Base-by-base conservation (phyloP, 768 basidiomycete species). In the Suillus bovinus region DNA sequence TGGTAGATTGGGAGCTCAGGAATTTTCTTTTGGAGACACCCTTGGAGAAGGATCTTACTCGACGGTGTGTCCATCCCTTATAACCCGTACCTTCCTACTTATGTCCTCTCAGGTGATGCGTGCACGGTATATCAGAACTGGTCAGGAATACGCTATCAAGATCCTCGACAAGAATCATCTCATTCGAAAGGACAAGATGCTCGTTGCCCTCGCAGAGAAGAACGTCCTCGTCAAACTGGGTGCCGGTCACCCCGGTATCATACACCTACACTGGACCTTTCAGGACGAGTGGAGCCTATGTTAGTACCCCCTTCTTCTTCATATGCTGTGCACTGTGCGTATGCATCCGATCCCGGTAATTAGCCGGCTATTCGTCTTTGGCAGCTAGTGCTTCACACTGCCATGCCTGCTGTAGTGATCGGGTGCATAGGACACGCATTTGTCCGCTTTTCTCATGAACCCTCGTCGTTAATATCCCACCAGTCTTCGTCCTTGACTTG, bases 31-130 rank as follows among this genome's bases (percentile, higher is more conserved):
- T 68, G 87, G 87, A 4, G 79, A 84, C 36, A 82, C 85, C n/a
- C 79, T 93, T 3, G 91, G 91, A 22, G 89, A 91, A 71, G 92
- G 92, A 22, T 90, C 90, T 11, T 94, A 91, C 71, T 92, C 90
- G 24, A 89, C 88, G 8, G 92, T 91, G 71, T 69, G 86, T 81
- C 6, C 41, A 13, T 39, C 24, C 4, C 42, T 53, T 46, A 39
- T 55, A 24, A n/a, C 16, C n/a, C 47, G 59, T 62, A 33, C 61
- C 46, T 46, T n/a, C 59, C 59, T 57, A 52, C 68, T 62, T 41
- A 65, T 56, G 7, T 53, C 8, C 56, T 63, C 49, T 60, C 63
- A 89, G 90, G 89, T 88, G 39, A 81, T 83, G 73, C 78, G 78
- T 34, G 88, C 81, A 50, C 81, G 78, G 42, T 79, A 86, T 61